Percentiles rank a stretch among this genome's conserved stretches.
Evolutionary conservation across 1,284 basidiomycete species (phyloP).

Genomic region (Anthracocystis panici-leucophaei): DNA sequence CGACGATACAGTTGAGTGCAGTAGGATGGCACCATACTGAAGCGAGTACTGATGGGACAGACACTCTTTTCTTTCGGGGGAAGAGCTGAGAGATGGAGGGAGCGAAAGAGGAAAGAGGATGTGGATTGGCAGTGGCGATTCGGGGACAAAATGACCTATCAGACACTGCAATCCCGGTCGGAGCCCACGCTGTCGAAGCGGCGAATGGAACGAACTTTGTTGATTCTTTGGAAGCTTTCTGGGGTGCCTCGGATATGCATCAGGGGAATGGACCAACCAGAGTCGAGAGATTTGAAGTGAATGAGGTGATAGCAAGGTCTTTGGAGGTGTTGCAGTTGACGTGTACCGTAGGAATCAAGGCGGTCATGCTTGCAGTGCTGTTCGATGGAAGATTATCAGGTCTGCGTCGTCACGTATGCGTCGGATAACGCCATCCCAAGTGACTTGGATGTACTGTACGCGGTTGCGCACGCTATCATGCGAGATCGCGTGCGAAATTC

Average conservation of each 20-base stretch:
- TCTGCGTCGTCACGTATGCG: slow-evolving; percentile 5
- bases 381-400: not conserved
- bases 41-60: slow-evolving; percentile 5
- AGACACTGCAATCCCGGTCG: slow-evolving; percentile 1
- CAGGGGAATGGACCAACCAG: slow-evolving; percentile 14
- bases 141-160: not conserved
- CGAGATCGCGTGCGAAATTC: slow-evolving; percentile 19
- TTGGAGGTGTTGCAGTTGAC: not conserved
- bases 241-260: slow-evolving; percentile 1
- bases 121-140: not conserved
- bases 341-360: not conserved
- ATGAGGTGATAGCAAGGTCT: slow-evolving; percentile 12
- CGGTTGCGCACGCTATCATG: not conserved
- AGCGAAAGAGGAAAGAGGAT: slow-evolving; percentile 2
- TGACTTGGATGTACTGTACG: not conserved
- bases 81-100: not conserved
- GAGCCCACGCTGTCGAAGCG: slow-evolving; percentile 1
- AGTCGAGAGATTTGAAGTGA: slow-evolving; percentile 10
- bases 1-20: not conserved
- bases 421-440: slow-evolving; percentile 19
- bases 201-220: not conserved
- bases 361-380: not conserved
- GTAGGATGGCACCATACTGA: slow-evolving; percentile 12
- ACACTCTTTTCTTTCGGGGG: not conserved
- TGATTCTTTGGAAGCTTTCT: slow-evolving; percentile 6